phyloP scores from a whole-genome alignment of 139 green algal species.

The Tetradesmus obliquus region DNA sequence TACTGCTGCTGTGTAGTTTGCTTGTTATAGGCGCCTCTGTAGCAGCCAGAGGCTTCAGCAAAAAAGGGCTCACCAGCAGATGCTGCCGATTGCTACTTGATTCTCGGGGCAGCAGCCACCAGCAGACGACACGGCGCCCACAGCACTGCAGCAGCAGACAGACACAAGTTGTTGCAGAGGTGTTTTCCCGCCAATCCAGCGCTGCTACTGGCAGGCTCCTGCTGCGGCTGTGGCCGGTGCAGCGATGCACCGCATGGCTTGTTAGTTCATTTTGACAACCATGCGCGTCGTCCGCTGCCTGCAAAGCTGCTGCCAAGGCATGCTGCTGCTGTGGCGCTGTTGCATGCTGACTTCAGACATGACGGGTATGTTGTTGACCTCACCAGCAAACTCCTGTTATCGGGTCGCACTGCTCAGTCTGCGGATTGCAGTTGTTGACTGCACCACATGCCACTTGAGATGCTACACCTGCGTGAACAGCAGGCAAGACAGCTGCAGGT shows the following conservation, averaged over 20 bases:
- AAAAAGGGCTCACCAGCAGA: constrained; percentile 19
- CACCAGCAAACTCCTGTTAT: constrained; percentile 2
- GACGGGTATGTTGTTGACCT: neutral
- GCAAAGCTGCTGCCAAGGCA: neutral
- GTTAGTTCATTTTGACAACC: no score
- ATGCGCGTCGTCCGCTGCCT: no score
- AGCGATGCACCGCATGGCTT: no score
- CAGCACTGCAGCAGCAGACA: constrained; percentile 12
- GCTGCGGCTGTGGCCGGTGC: no score
- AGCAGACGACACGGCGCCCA: constrained; percentile 3
- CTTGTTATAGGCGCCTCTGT: neutral
- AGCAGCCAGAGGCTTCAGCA: neutral
- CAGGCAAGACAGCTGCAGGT: neutral
- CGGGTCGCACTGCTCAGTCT: neutral
- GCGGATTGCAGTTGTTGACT: constrained; percentile 1
- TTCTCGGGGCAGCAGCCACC: constrained; percentile 28
- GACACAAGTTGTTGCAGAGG: neutral
- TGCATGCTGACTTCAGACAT: neutral
- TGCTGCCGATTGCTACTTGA: neutral
- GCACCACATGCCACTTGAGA: neutral
- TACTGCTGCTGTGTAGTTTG: neutral
- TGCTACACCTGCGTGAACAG: neutral
- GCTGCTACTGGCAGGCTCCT: no score
- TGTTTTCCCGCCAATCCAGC: no score
- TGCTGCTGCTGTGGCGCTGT: neutral